phyloP scores from a whole-genome alignment of 148 eudicot genomes.

The Cornus florida region DNA sequence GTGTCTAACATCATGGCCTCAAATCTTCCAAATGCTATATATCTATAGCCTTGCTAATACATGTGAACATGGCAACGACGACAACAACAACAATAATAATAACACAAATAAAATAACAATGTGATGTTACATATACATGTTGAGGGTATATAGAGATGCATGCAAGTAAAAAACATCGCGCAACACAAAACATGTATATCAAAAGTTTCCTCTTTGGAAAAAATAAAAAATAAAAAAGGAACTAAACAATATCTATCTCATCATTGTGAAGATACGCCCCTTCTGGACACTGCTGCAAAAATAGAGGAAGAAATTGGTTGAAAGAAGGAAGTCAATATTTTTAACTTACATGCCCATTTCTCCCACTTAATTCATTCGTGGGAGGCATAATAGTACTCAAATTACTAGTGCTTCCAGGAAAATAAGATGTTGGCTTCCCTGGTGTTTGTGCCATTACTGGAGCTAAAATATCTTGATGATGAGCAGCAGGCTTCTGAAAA shows the following conservation, averaged over 20 bases:
- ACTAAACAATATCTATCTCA: background rate
- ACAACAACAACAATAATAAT: too few species aligned
- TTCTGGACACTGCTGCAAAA: constrained; percentile 7
- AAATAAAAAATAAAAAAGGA: background rate
- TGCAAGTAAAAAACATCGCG: background rate
- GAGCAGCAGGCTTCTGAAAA: background rate
- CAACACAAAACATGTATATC: background rate
- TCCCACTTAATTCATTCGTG: constrained; percentile 15
- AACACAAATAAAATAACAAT: background rate
- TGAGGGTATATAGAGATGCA: background rate
- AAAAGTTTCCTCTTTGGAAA: background rate
- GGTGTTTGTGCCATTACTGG: constrained; percentile 15
- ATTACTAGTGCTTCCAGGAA: constrained; percentile 7
- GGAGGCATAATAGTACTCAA: constrained; percentile 8
- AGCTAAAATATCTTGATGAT: constrained; percentile 19
- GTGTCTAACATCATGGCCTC: too few species aligned
- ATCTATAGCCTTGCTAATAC: background rate
- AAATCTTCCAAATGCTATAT: too few species aligned
- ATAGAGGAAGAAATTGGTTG: background rate
- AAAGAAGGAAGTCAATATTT: background rate
- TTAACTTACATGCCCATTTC: constrained; percentile 16
- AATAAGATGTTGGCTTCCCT: constrained; percentile 10
- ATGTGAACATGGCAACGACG: too few species aligned
- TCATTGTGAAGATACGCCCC: background rate
- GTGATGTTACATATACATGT: background rate